These are phyloP conservation scores for Pyrenula massariospora DNA, from an alignment of 495 filamentous ascomycete species.

Conservation along the genomic window DNA sequence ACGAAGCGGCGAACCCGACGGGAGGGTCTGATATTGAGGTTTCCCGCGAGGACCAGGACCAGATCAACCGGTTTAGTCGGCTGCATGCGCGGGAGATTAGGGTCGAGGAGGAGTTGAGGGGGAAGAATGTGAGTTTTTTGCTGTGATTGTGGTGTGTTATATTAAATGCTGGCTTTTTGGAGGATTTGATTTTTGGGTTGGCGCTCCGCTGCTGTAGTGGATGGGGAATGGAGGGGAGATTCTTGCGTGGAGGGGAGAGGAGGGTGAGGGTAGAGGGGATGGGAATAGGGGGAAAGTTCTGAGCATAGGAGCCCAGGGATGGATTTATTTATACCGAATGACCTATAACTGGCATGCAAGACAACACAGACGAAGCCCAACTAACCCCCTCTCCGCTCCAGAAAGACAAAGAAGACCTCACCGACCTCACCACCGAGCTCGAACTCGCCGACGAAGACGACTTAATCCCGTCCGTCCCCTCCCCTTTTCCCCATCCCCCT, in stretches of 20 bases:
- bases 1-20: conserved; percentile 61
- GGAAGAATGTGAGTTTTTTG: conserved; percentile 63
- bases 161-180: conserved; percentile 1
- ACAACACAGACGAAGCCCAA: too few relatives aligned
- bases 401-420: conserved; percentile 98
- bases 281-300: too few relatives aligned
- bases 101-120: conserved; percentile 71
- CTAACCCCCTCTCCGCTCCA: too few relatives aligned
- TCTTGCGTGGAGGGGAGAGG: too few relatives aligned
- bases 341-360: too few relatives aligned
- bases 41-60: conserved; percentile 91
- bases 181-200: neutral
- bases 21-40: conserved; percentile 77
- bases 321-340: too few relatives aligned
- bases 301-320: too few relatives aligned
- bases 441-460: conserved; percentile 96
- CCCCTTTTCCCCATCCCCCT: neutral
- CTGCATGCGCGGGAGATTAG: conserved; percentile 74
- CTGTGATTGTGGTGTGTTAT: neutral
- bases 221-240: too few relatives aligned
- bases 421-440: conserved; percentile 81
- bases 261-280: too few relatives aligned
- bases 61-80: conserved; percentile 95
- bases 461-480: conserved; percentile 48
- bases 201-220: neutral